phyloP scores from a whole-genome alignment of 2,329 filamentous ascomycete species.

The Diplocarpon mali region DNA sequence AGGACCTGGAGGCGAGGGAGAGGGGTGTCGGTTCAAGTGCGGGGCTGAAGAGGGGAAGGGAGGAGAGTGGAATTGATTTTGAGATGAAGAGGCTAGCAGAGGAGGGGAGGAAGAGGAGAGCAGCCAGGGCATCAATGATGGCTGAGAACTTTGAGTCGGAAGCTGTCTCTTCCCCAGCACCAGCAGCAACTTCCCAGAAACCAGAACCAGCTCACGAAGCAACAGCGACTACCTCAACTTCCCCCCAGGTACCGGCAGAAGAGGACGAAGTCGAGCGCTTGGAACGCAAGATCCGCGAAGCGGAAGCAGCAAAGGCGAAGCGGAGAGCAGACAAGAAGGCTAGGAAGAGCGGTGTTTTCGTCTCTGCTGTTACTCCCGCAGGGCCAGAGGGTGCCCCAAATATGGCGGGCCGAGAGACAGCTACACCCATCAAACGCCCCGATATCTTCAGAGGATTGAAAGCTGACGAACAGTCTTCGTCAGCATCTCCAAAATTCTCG shows the following conservation, averaged over 20 bases:
- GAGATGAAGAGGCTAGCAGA: slow-evolving; percentile 42
- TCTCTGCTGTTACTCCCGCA: slow-evolving; percentile 18
- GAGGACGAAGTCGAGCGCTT: slow-evolving; percentile 35
- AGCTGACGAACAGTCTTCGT: slow-evolving; percentile 32
- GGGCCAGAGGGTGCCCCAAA: slow-evolving; percentile 4
- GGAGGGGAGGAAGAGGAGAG: slow-evolving; percentile 39
- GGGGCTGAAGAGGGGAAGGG: slow-evolving; percentile 49
- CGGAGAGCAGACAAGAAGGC: slow-evolving; percentile 29
- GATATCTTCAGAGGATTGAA: slow-evolving; percentile 29
- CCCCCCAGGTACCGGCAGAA: slow-evolving; percentile 21
- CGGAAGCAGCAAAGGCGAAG: slow-evolving; percentile 30
- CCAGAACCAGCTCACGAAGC: slow-evolving; percentile 1
- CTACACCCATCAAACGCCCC: slow-evolving; percentile 26
- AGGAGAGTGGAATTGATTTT: slow-evolving; percentile 36
- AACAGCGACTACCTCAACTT: neutral
- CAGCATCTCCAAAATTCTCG: slow-evolving; percentile 26
- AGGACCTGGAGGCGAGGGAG: slow-evolving; percentile 76
- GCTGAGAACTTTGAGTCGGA: slow-evolving; percentile 20
- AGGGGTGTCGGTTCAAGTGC: slow-evolving; percentile 35
- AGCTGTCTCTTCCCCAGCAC: slow-evolving; percentile 12
- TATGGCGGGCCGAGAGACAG: slow-evolving; percentile 14
- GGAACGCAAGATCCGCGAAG: slow-evolving; percentile 33
- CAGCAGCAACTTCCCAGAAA: slow-evolving; percentile 8
- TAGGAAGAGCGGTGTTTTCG: slow-evolving; percentile 28
- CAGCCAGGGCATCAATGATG: slow-evolving; percentile 34